Base-by-base conservation (phyloP, 192 early-diverging fungal genomes). In the Coemansia sp. region DNA sequence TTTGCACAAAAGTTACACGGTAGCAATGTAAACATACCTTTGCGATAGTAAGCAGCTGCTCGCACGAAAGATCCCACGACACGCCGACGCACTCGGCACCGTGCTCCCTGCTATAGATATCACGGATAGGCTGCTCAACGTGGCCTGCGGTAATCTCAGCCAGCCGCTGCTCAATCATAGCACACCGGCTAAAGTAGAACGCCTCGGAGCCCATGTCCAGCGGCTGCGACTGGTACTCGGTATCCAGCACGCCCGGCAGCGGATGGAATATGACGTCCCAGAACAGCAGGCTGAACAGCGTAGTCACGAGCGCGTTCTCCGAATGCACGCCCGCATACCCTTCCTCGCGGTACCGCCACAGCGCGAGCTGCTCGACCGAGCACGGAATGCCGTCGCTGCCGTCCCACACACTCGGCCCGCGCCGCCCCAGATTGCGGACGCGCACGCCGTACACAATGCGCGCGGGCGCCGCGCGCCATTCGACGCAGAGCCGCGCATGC, bases 181-280 rank as follows among this genome's bases (percentile, higher is more conserved):
- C 64, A 4, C 67, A 60, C 27, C 85, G 78, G 48, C 82, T 82
- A 50, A 75, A 60, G 47, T 82, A 88, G 58, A 90, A 90, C 0
- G 86, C 81, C 38, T 86, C 85, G 9, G 85, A 82, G 6, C 58
- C n/a, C 52, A 90, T 65, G 72, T 90, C 88, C 52, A 90, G 65
- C 10, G 88, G 88, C 32, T 65, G 81, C 6, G 77, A 81, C 67
- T 88, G 88, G 64, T 83, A 90, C 21, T 81, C 77, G 6, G 87
- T 90, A 56, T 90, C 88, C 62, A 90, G 84, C 1, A 85, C 83
- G 25, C 87, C 88, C 0, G 83, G 85, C 11, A 83, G 56, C 21
- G 77, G 61, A 6, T 79, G 54, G 58, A 90, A 88, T 7, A 90
- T 67, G 30, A 87, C 80, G 43, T 90, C 86, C 87, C 87, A 90